These are phyloP conservation scores for Poteriospumella lacustris DNA, from an alignment of 108 stramenopile species.

Conservation along the genomic window DNA sequence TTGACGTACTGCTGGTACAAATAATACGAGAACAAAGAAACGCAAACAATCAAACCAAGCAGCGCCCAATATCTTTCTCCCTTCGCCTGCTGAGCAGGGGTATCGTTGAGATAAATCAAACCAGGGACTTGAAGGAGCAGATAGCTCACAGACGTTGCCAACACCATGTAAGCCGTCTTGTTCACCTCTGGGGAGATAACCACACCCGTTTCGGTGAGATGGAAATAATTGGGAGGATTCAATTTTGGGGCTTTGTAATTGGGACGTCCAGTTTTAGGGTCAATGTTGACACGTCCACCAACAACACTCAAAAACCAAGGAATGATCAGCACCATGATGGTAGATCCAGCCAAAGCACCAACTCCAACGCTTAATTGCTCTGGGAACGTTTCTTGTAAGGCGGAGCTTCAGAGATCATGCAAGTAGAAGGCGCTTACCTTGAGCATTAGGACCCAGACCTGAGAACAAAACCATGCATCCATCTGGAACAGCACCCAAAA, in stretches of 20 bases:
- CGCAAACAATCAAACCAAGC: conserved; percentile 59
- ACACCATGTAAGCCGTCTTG: conserved; percentile 68
- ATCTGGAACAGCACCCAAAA: conserved; percentile 92
- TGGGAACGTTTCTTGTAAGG: too few species aligned
- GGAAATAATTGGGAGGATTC: conserved; percentile 1
- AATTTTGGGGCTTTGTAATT: conserved; percentile 36
- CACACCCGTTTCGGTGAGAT: conserved; percentile 60
- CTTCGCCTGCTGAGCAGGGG: conserved; percentile 52
- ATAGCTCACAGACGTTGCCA: conserved; percentile 73
- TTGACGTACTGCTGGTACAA: conserved; percentile 56
- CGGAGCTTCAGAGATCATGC: too few species aligned
- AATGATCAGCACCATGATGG: conserved; percentile 92
- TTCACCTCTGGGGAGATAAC: conserved; percentile 39
- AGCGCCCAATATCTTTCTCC: conserved; percentile 60
- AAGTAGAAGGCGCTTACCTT: conserved; percentile 4
- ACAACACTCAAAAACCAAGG: conserved; percentile 67
- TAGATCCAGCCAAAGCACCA: conserved; percentile 89
- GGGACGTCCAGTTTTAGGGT: conserved; percentile 21
- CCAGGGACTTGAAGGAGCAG: conserved; percentile 75
- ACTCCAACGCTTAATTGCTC: conserved; percentile 79
- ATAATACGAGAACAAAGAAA: conserved; percentile 65
- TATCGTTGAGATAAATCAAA: not conserved
- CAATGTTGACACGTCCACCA: conserved; percentile 83
- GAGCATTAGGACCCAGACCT: conserved; percentile 64
- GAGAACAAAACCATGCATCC: conserved; percentile 91